Conservation (phyloP, 2,329 filamentous ascomycete genomes). For the Incumbomyces delicatus region DNA sequence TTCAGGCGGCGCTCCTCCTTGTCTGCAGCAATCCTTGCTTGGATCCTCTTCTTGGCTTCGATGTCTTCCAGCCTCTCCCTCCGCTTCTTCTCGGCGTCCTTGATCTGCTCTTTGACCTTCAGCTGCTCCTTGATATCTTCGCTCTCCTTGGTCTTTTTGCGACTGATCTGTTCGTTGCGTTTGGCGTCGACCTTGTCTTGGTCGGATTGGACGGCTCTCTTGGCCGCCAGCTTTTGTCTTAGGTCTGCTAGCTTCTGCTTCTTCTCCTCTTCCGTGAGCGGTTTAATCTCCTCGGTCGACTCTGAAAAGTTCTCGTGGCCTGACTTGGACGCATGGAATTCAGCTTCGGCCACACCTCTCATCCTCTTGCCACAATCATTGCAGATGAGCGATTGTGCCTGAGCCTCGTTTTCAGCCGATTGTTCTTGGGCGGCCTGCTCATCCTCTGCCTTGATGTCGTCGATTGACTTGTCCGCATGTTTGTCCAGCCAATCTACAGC, state of each 20-base stretch:
- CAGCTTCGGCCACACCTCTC: slow-evolving; percentile 66
- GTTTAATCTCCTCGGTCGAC: slow-evolving; percentile 83
- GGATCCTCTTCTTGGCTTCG: slow-evolving; percentile 78
- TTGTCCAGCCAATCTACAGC: slow-evolving; percentile 92
- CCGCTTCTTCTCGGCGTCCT: slow-evolving; percentile 77
- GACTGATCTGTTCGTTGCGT: slow-evolving; percentile 73
- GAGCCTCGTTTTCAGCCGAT: slow-evolving; percentile 55
- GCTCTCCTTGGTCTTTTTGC: slow-evolving; percentile 79
- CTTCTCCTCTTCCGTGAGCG: slow-evolving; percentile 87
- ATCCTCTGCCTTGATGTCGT: slow-evolving; percentile 61
- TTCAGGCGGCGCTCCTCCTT: slow-evolving; percentile 81
- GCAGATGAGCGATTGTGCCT: slow-evolving; percentile 75
- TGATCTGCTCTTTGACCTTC: slow-evolving; percentile 77
- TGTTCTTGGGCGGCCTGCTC: slow-evolving; percentile 50
- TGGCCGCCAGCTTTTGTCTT: slow-evolving; percentile 59
- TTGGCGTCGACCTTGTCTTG: slow-evolving; percentile 73
- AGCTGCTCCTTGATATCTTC: slow-evolving; percentile 88
- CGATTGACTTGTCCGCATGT: slow-evolving; percentile 77
- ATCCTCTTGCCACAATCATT: slow-evolving; percentile 94
- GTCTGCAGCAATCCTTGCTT: slow-evolving; percentile 89
- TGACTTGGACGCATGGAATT: slow-evolving; percentile 86
- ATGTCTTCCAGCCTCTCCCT: slow-evolving; percentile 78
- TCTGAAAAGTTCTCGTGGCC: slow-evolving; percentile 87
- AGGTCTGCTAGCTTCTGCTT: slow-evolving; percentile 68
- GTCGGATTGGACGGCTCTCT: slow-evolving; percentile 57